phyloP scores from a whole-genome alignment of 1,139 yeast genomes.

The Taphrina wiesneri region DNA sequence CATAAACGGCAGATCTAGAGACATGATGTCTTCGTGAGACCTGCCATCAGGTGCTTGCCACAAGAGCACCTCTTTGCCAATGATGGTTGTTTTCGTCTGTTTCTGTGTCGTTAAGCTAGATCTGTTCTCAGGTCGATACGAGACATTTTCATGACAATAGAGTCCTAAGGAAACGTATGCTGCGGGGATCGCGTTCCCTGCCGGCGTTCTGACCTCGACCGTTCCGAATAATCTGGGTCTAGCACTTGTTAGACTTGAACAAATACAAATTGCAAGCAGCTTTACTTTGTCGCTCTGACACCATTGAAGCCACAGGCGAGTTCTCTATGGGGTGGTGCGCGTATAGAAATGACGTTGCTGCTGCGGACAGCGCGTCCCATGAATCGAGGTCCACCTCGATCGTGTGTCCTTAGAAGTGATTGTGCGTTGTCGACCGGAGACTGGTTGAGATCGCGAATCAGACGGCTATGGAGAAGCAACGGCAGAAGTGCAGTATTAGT shows the following conservation, averaged over 20 bases:
- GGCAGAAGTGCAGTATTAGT: too few relatives aligned
- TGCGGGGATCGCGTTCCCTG: constrained; percentile 21
- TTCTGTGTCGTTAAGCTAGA: constrained; percentile 22
- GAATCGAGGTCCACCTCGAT: background rate
- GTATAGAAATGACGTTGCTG: constrained; percentile 27
- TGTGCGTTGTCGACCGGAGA: background rate
- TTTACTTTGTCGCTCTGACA: constrained; percentile 26
- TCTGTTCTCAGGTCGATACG: constrained; percentile 19
- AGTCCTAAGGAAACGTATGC: constrained; percentile 24
- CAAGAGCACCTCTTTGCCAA: constrained; percentile 29
- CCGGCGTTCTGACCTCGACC: constrained; percentile 27
- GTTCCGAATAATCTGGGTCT: constrained; percentile 28
- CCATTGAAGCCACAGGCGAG: constrained; percentile 32
- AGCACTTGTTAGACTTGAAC: background rate
- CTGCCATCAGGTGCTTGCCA: constrained; percentile 31
- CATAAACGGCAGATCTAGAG: constrained; percentile 30
- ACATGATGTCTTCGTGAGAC: constrained; percentile 15
- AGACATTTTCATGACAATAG: constrained; percentile 17
- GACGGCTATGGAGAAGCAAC: too few relatives aligned
- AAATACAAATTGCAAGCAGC: background rate
- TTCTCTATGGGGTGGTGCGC: constrained; percentile 32
- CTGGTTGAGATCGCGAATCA: too few relatives aligned
- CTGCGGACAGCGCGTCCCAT: constrained; percentile 13
- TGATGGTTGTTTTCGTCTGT: constrained; percentile 15
- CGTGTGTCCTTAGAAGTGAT: background rate